phyloP scores from a whole-genome alignment of 148 eudicot genomes.

The Rhododendron kiyosumense region DNA sequence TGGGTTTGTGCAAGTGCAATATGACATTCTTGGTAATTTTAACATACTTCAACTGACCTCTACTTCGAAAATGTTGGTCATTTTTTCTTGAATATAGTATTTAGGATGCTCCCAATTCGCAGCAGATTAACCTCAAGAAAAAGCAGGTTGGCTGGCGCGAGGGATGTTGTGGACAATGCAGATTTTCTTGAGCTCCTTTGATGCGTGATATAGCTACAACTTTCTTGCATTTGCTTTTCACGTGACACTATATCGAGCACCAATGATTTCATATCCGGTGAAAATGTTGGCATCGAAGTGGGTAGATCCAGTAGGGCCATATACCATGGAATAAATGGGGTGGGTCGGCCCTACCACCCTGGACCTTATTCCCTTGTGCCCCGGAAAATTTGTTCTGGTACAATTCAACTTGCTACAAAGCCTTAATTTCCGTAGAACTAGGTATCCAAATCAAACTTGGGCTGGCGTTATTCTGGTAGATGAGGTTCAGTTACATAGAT shows the following conservation, averaged over 20 bases:
- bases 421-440: not conserved
- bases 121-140: conserved; percentile 27
- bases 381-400: not conserved
- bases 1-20: not conserved
- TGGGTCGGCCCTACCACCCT: not conserved
- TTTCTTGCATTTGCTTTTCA: conserved; percentile 10
- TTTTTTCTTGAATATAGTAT: conserved; percentile 15
- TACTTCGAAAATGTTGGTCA: not conserved
- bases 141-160: conserved; percentile 35
- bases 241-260: not conserved
- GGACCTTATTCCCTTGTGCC: not conserved
- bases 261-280: not conserved
- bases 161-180: conserved; percentile 24
- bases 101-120: conserved; percentile 34
- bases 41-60: not conserved
- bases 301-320: not conserved
- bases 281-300: not conserved
- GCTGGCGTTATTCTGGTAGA: conserved; percentile 4
- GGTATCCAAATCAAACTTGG: not conserved
- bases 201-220: conserved; percentile 16
- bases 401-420: not conserved
- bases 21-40: not conserved
- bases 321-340: not conserved
- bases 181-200: conserved; percentile 11
- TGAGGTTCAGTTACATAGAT: conserved; percentile 5